Evolutionary conservation across 805 yeast genomes (phyloP).

Genomic region (Sugiyamaella marilandica): DNA sequence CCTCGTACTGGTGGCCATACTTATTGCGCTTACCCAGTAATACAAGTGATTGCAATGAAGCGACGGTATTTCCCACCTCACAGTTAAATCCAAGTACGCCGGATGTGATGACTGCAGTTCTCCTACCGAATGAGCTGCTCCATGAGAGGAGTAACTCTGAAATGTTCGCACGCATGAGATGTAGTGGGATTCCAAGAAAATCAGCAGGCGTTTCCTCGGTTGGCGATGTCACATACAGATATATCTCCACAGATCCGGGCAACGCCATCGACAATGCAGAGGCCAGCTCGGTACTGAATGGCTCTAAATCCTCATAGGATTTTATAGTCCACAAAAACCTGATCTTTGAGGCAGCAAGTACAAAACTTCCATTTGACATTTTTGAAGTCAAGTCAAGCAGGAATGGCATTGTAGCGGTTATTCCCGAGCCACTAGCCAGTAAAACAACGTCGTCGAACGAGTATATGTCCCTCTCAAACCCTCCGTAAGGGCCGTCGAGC

Average conservation of each 20-base stretch:
- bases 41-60: constrained; percentile 13
- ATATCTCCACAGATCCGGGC: constrained; percentile 2
- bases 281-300: not conserved
- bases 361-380: not conserved
- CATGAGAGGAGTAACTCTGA: not conserved
- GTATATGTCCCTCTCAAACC: constrained; percentile 37
- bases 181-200: not conserved
- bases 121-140: constrained; percentile 15
- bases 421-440: constrained; percentile 45
- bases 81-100: constrained; percentile 10
- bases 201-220: not conserved
- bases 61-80: constrained; percentile 15
- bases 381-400: constrained; percentile 9
- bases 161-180: constrained; percentile 11
- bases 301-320: not conserved
- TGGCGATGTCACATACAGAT: not conserved
- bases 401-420: constrained; percentile 29
- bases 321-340: not conserved
- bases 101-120: constrained; percentile 13
- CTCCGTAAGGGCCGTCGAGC: constrained; percentile 47
- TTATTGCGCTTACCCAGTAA: constrained; percentile 6
- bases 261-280: not conserved
- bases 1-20: constrained; percentile 11
- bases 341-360: not conserved
- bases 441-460: constrained; percentile 41